A percentile compares a stretch with the other conserved stretches of the same genome.
These are phyloP conservation scores for Pythium oligandrum DNA, from an alignment of 352 stramenopile genomes.

Conservation along the genomic window DNA sequence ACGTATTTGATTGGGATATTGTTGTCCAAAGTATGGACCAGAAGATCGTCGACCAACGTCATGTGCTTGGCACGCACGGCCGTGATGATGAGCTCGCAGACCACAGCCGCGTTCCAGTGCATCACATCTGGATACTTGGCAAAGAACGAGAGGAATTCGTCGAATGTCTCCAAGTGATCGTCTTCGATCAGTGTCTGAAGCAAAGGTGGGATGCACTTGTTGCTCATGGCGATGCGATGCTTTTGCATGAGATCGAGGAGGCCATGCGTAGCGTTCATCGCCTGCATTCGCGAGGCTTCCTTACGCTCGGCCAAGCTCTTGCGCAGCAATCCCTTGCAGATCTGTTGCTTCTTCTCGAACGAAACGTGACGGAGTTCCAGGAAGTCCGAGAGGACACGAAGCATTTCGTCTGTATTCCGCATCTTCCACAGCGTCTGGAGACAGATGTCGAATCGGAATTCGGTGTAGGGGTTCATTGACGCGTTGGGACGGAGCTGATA, in stretches of 20 bases:
- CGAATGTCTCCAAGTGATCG: conserved; percentile 20
- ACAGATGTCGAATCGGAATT: conserved; percentile 68
- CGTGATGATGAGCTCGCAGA: conserved; percentile 64
- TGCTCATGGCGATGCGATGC: conserved; percentile 43
- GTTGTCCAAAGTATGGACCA: conserved; percentile 54
- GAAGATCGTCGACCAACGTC: conserved; percentile 53
- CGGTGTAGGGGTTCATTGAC: conserved; percentile 35
- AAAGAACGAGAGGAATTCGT: conserved; percentile 50
- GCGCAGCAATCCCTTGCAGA: conserved; percentile 63
- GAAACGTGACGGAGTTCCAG: conserved; percentile 34
- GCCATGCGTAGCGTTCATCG: conserved; percentile 29
- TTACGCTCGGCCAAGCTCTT: conserved; percentile 40
- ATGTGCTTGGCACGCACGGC: conserved; percentile 39
- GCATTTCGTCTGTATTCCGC: conserved; percentile 38
- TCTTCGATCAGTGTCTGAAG: conserved; percentile 34
- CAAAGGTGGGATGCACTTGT: conserved; percentile 42
- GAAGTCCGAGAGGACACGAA: conserved; percentile 48
- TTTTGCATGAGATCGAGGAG: conserved; percentile 57
- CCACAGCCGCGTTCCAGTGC: conserved; percentile 53
- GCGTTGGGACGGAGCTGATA: conserved; percentile 39
- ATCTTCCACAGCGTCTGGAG: conserved; percentile 50
- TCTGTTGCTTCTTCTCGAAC: conserved; percentile 35
- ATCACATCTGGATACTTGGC: conserved; percentile 37
- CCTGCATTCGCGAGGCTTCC: conserved; percentile 25
- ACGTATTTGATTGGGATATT: conserved; percentile 74